A percentile compares a stretch with the other conserved stretches of the same genome.
phyloP scores from a whole-genome alignment of 2,329 filamentous ascomycete genomes.

The Penicillium olsonii region DNA sequence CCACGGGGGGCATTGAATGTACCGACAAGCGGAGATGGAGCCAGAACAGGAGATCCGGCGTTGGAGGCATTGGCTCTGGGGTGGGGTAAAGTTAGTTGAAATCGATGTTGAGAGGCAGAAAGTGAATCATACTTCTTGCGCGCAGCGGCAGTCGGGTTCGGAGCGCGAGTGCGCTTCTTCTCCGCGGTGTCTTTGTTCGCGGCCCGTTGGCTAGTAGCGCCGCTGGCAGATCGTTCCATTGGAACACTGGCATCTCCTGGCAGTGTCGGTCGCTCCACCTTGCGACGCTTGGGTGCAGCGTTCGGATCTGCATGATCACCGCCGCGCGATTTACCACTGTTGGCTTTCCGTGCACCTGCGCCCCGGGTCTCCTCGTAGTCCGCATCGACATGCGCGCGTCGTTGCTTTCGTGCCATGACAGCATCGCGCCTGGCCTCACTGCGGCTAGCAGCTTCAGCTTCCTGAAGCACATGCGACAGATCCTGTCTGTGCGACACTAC shows the following conservation, averaged over 20 bases:
- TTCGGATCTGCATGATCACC: conserved; percentile 28
- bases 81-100: conserved; percentile 15
- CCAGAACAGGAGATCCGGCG: conserved; percentile 67
- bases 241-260: conserved; percentile 33
- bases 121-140: conserved; percentile 71
- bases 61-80: conserved; percentile 52
- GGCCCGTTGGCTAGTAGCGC: conserved; percentile 36
- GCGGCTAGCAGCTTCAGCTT: conserved; percentile 79
- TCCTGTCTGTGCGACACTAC: conserved; percentile 70
- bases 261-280: conserved; percentile 68
- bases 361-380: conserved; percentile 70
- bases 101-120: neutral
- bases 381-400: conserved; percentile 71
- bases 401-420: conserved; percentile 72
- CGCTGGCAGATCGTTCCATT: conserved; percentile 46
- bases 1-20: conserved; percentile 63
- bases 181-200: conserved; percentile 63
- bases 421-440: conserved; percentile 85
- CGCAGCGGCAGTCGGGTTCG: conserved; percentile 60
- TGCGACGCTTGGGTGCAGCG: conserved; percentile 67
- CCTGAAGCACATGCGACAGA: conserved; percentile 68
- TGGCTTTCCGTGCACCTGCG: conserved; percentile 56
- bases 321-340: conserved; percentile 52
- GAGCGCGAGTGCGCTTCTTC: conserved; percentile 73
- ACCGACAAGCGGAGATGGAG: conserved; percentile 74